Base-by-base conservation (phyloP, 345 rosid genomes). In the Populus euphratica region DNA sequence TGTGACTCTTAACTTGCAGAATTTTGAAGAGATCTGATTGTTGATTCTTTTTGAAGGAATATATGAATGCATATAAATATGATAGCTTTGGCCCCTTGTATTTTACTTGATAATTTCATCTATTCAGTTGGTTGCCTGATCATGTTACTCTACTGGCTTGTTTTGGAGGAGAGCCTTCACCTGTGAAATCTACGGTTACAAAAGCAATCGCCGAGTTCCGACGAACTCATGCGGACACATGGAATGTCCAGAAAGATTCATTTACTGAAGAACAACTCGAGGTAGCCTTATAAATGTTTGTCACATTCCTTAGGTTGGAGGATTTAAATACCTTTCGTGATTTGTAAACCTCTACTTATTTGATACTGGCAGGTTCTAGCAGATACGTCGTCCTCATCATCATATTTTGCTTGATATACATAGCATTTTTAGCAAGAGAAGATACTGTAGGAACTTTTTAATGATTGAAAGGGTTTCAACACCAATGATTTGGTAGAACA, bases 181-280 rank as follows among this genome's bases (percentile, higher is more conserved):
- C 97, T 16, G 83, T 96, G 77, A 96, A 92, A 88, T 93, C 97
- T 6, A 92, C 97, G 0, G 98, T 96, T 78, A 93, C 99, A 25
- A 96, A 96, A 88, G 97, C 97, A n/a, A 96, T 93, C 69, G 99
- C 99, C 11, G 98, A 96, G 88, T 93, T 93, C 84, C 83, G 97
- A 39, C 88, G 97, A 75, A 93, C 99, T 62, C 99, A 96, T 83
- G 98, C 98, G 29, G 98, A 96, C 77, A 96, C 92, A 27, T 96
- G 99, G 99, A 92, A 87, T 81, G 79, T 93, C 70, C 99, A 96
- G 81, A 96, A 96, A 82, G 98, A 86, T 79, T 86, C 86, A 0
- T 96, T 96, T 79, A 93, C 93, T 0, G 98, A 93, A 84, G 99
- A 93, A 69, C 98, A 93, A 82, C 98, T 96, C 9, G 99, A 96